phyloP scores from a whole-genome alignment of 2,329 filamentous ascomycete genomes.

The Apiospora malaysiana region DNA sequence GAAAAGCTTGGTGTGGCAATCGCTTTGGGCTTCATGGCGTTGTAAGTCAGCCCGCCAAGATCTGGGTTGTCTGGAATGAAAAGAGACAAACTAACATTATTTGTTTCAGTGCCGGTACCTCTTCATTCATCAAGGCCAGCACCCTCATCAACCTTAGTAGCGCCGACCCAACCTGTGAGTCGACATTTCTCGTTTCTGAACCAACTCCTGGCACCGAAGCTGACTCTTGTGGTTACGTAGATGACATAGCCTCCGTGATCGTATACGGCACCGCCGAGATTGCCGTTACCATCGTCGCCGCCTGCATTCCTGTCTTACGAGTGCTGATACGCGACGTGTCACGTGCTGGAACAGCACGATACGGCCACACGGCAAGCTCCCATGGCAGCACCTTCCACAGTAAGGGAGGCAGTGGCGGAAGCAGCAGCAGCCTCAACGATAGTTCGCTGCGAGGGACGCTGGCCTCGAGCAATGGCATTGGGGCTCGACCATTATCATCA shows the following conservation, averaged over 20 bases:
- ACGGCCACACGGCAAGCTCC: not conserved
- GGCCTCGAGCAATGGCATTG: not conserved
- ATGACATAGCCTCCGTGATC: slow-evolving; percentile 33
- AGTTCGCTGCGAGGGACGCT: not conserved
- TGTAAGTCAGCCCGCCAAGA: slow-evolving; percentile 30
- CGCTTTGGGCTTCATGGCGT: slow-evolving; percentile 38
- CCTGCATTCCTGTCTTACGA: slow-evolving; percentile 41
- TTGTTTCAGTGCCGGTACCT: slow-evolving; percentile 31
- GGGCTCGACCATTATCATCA: not conserved
- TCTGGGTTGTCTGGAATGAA: too few species aligned
- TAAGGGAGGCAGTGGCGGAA: not conserved
- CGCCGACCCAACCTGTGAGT: slow-evolving; percentile 28
- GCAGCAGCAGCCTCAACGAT: not conserved
- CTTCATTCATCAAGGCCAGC: slow-evolving; percentile 33
- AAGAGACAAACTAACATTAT: not conserved
- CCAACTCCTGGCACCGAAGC: not conserved
- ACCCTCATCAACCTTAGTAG: slow-evolving; percentile 29
- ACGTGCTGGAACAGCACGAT: not conserved
- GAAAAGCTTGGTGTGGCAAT: slow-evolving; percentile 39
- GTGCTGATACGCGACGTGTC: slow-evolving; percentile 36
- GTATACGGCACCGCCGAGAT: slow-evolving; percentile 39
- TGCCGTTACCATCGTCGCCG: slow-evolving; percentile 36
- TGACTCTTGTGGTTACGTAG: not conserved
- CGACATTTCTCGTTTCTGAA: not conserved
- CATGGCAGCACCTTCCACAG: not conserved